These are phyloP conservation scores for Trametes pubescens DNA, from an alignment of 1,284 basidiomycete species.

Conservation along the genomic window DNA sequence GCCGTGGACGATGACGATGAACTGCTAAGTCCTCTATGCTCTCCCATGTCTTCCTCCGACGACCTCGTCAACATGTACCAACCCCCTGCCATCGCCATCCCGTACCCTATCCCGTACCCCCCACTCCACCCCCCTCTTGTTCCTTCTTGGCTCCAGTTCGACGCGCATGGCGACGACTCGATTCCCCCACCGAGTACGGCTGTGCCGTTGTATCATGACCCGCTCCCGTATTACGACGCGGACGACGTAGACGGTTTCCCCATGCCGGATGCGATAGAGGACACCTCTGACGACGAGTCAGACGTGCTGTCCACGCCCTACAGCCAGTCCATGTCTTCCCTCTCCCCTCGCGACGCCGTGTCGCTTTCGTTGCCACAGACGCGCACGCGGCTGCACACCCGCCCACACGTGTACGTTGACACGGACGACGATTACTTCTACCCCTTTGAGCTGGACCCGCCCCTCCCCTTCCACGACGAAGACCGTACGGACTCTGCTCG, in stretches of 20 bases:
- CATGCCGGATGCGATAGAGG: slow-evolving; percentile 82
- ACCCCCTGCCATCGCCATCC: slow-evolving; percentile 55
- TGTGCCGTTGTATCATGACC: slow-evolving; percentile 55
- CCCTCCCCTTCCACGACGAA: slow-evolving; percentile 64
- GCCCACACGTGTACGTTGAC: slow-evolving; percentile 67
- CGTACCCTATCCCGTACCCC: slow-evolving; percentile 74
- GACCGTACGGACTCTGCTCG: slow-evolving; percentile 55
- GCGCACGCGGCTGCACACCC: slow-evolving; percentile 54
- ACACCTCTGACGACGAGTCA: slow-evolving; percentile 83
- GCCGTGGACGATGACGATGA: slow-evolving; percentile 58
- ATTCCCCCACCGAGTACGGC: slow-evolving; percentile 32
- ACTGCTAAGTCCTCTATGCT: slow-evolving; percentile 62
- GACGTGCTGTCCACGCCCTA: slow-evolving; percentile 69
- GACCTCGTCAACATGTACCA: slow-evolving; percentile 63
- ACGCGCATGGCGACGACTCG: slow-evolving; percentile 32
- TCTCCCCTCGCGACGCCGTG: slow-evolving; percentile 50
- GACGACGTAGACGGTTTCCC: slow-evolving; percentile 72
- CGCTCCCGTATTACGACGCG: slow-evolving; percentile 66
- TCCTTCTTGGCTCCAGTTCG: slow-evolving; percentile 54
- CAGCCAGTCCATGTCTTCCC: slow-evolving; percentile 49
- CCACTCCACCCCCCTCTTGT: slow-evolving; percentile 63
- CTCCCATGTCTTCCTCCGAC: slow-evolving; percentile 77
- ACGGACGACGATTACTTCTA: slow-evolving; percentile 66
- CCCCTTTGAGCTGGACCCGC: slow-evolving; percentile 69
- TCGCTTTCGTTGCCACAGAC: slow-evolving; percentile 59